A percentile compares a stretch with the other conserved stretches of the same genome.
Conservation (phyloP, 2,329 filamentous ascomycete species). For the Eurotiales sp. region DNA sequence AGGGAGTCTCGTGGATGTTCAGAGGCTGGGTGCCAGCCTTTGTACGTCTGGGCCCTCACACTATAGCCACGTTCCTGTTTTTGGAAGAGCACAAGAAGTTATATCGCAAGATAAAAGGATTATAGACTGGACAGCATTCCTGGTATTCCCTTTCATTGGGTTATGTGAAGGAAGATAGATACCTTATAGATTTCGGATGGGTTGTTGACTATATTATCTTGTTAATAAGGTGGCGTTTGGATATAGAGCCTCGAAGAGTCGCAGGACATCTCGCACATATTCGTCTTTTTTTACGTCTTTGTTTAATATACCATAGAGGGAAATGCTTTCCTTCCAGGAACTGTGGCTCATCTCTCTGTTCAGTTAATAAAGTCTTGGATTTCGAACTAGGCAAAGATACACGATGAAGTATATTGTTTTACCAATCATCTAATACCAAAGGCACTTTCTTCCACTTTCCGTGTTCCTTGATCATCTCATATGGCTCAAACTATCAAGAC, state of each 20-base stretch:
- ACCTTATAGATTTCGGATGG: not conserved
- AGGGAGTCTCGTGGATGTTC: slow-evolving; percentile 63
- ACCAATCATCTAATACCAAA: not conserved
- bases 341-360: not conserved
- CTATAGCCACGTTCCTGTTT: slow-evolving; percentile 63
- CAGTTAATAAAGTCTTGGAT: no score
- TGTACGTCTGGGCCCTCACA: slow-evolving; percentile 62
- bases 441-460: slow-evolving; percentile 10
- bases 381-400: no score
- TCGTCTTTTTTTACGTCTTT: not conserved
- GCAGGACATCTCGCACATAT: not conserved
- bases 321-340: no score
- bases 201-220: not conserved
- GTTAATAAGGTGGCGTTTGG: not conserved
- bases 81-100: slow-evolving; percentile 66
- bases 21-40: slow-evolving; percentile 66
- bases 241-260: slow-evolving; percentile 4
- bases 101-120: slow-evolving; percentile 43
- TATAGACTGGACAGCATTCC: slow-evolving; percentile 1
- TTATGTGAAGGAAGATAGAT: not conserved
- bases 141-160: not conserved
- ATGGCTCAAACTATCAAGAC: slow-evolving; percentile 9
- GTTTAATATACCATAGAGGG: no score
- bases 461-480: slow-evolving; percentile 5
- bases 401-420: no score